Evolutionary conservation across 2,329 filamentous ascomycete genomes (phyloP).

Genomic region (Ceratocystis lukuohia): DNA sequence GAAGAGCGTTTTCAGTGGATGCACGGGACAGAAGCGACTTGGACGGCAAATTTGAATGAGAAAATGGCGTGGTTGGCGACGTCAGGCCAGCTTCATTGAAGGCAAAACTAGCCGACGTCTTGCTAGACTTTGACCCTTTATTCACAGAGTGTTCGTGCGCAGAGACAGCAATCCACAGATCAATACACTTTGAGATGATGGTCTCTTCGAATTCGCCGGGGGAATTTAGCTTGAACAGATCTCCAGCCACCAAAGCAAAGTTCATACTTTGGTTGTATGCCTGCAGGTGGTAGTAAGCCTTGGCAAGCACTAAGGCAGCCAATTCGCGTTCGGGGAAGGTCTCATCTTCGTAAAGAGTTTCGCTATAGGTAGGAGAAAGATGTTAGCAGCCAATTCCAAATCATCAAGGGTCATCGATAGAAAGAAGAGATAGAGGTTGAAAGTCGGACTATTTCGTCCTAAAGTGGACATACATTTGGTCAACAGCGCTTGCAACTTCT

Average conservation of each 20-base stretch:
- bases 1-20: conserved; percentile 18
- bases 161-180: conserved; percentile 80
- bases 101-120: conserved; percentile 60
- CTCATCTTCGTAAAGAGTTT: conserved; percentile 95
- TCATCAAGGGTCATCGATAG: not conserved
- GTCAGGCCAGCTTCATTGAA: conserved; percentile 57
- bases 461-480: conserved; percentile 59
- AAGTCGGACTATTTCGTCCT: not conserved
- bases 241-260: conserved; percentile 86
- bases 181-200: conserved; percentile 95
- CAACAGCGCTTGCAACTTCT: conserved; percentile 83
- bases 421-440: conserved; percentile 8
- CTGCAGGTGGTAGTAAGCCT: conserved; percentile 97
- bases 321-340: conserved; percentile 86
- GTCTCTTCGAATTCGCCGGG: conserved; percentile 96
- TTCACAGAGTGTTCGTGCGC: conserved; percentile 37
- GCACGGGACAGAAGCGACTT: conserved; percentile 81
- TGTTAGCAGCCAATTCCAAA: not conserved
- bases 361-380: conserved; percentile 40
- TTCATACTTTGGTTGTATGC: conserved; percentile 99
- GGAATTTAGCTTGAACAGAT: conserved; percentile 84
- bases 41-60: conserved; percentile 79
- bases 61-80: conserved; percentile 89
- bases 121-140: conserved; percentile 29
- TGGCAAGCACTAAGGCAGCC: conserved; percentile 84